A percentile compares a stretch with the other conserved stretches of the same genome.
Conservation (phyloP, 345 rosid species). For the Excoecaria agallocha region DNA sequence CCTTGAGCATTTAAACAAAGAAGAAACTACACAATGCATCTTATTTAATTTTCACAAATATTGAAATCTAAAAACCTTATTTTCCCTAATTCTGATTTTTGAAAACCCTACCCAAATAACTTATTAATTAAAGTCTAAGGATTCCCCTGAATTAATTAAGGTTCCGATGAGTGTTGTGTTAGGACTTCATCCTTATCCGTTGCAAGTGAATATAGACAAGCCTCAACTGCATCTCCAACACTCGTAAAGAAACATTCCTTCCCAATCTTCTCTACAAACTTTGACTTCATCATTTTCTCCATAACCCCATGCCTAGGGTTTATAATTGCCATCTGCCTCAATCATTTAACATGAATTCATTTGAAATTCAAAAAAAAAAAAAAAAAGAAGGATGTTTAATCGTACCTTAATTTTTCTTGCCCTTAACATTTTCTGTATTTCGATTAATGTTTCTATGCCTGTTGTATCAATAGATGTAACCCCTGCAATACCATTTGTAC, state of each 20-base stretch:
- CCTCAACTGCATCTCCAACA: conserved; percentile 63
- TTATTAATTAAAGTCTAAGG: too few relatives aligned
- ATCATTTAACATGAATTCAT: not conserved
- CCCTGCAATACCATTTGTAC: conserved; percentile 34
- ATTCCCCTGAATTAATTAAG: not conserved
- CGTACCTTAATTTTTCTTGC: conserved; percentile 47
- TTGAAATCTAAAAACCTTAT: too few relatives aligned
- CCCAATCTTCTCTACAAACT: conserved; percentile 54
- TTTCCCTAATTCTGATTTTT: too few relatives aligned
- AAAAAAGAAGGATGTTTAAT: not conserved
- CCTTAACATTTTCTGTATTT: conserved; percentile 49
- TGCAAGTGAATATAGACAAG: conserved; percentile 39
- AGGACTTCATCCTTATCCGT: not conserved
- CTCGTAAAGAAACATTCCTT: conserved; percentile 55
- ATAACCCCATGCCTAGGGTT: conserved; percentile 73
- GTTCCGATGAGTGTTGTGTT: not conserved
- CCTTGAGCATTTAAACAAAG: too few relatives aligned
- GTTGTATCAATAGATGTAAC: conserved; percentile 73
- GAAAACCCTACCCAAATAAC: too few relatives aligned
- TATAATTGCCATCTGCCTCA: conserved; percentile 52
- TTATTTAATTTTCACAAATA: too few relatives aligned
- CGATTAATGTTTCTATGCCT: conserved; percentile 62
- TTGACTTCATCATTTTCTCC: conserved; percentile 74
- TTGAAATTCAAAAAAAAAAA: not conserved
- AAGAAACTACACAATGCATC: too few relatives aligned